phyloP scores from a whole-genome alignment of 2,329 filamentous ascomycete species.

The Calonectria hongkongensis region DNA sequence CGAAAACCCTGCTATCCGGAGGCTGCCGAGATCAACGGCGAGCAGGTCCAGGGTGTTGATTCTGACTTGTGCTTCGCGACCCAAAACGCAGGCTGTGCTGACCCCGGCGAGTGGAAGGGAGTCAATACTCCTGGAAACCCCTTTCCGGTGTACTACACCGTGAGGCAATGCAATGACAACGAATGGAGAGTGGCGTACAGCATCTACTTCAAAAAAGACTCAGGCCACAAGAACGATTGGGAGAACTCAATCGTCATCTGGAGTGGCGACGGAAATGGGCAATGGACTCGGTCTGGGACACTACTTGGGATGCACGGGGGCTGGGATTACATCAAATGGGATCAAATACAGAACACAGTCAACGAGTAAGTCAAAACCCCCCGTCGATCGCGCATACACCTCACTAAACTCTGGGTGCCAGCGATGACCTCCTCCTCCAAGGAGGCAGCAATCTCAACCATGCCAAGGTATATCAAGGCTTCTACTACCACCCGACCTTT shows the following conservation, averaged over 20 bases:
- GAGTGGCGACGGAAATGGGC: conserved; percentile 41
- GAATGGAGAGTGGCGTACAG: conserved; percentile 51
- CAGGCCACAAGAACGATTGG: conserved; percentile 52
- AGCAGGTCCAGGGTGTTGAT: conserved; percentile 21
- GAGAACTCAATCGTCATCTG: conserved; percentile 50
- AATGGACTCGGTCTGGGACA: conserved; percentile 41
- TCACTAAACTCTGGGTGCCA: background rate
- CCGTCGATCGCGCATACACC: background rate
- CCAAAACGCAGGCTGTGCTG: conserved; percentile 33
- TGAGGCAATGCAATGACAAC: conserved; percentile 41
- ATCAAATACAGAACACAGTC: conserved; percentile 48
- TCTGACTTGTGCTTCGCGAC: conserved; percentile 29
- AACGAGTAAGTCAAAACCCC: conserved; percentile 37
- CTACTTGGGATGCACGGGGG: conserved; percentile 27
- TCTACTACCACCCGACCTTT: conserved; percentile 38
- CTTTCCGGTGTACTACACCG: conserved; percentile 45
- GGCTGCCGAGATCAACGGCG: conserved; percentile 26
- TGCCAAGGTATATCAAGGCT: conserved; percentile 38
- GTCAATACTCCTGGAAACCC: conserved; percentile 30
- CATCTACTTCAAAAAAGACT: conserved; percentile 53
- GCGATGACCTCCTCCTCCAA: conserved; percentile 25
- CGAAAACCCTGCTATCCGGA: conserved; percentile 34
- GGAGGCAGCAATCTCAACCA: conserved; percentile 36
- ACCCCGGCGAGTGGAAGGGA: conserved; percentile 32
- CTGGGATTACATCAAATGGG: conserved; percentile 42